phyloP scores from a whole-genome alignment of 805 yeast species.

The Candida vartiovaarae region DNA sequence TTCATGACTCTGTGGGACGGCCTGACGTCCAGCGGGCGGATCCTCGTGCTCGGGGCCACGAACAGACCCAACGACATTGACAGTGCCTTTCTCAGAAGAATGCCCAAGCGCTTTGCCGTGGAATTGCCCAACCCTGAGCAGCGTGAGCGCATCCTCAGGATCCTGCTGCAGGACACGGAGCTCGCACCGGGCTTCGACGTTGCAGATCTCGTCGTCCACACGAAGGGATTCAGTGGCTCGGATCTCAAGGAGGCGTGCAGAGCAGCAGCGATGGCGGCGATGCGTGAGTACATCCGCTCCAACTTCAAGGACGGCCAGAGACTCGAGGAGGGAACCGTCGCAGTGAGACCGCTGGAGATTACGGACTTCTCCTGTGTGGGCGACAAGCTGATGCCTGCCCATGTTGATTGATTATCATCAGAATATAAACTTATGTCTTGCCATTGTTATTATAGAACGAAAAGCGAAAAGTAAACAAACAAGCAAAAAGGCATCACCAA shows the following conservation, averaged over 20 bases:
- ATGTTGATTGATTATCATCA: conserved; percentile 2
- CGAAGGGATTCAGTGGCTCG: conserved; percentile 82
- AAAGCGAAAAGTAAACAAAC: conserved; percentile 8
- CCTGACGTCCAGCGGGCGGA: conserved; percentile 63
- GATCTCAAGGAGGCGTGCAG: conserved; percentile 88
- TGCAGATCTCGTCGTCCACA: conserved; percentile 48
- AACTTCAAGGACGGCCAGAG: conserved; percentile 33
- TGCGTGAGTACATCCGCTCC: conserved; percentile 71
- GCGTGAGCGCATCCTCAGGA: conserved; percentile 60
- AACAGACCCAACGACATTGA: conserved; percentile 90
- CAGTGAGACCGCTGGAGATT: conserved; percentile 53
- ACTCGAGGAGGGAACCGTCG: conserved; percentile 30
- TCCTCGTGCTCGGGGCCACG: conserved; percentile 90
- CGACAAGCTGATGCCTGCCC: not conserved
- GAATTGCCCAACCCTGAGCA: conserved; percentile 63
- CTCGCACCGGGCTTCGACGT: conserved; percentile 54
- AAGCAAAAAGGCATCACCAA: not conserved
- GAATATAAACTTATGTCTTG: not conserved
- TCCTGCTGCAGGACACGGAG: conserved; percentile 59
- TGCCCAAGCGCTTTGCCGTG: conserved; percentile 86
- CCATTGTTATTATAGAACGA: no score
- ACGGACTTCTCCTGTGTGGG: conserved; percentile 40
- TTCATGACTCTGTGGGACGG: conserved; percentile 99
- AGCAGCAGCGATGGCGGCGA: conserved; percentile 86
- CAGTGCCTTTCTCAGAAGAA: conserved; percentile 82